Evolutionary conservation across 257 asterid species (phyloP).

Genomic region (Penstemon newberryi): DNA sequence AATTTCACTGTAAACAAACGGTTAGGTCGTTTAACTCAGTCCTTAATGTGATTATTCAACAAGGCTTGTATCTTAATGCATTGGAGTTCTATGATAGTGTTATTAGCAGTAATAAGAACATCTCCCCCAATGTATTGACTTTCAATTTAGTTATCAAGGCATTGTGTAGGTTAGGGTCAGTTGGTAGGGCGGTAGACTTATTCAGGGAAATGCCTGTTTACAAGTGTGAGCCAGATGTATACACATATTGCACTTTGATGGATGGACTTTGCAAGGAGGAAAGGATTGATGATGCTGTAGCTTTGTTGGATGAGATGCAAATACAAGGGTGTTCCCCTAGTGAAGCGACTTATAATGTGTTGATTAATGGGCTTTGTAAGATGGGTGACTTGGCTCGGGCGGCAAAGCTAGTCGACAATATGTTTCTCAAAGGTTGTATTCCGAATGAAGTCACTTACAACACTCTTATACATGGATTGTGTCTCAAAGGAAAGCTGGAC

Average conservation of each 20-base stretch:
- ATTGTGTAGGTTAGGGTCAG: constrained; percentile 56
- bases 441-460: constrained; percentile 91
- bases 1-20: constrained; percentile 69
- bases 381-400: constrained; percentile 83
- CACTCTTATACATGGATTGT: constrained; percentile 87
- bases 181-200: constrained; percentile 57
- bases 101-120: constrained; percentile 29
- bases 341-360: constrained; percentile 66
- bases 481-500: constrained; percentile 78
- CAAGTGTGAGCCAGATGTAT: constrained; percentile 64
- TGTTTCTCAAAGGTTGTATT: constrained; percentile 86
- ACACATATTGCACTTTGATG: constrained; percentile 90
- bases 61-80: constrained; percentile 54
- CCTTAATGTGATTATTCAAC: constrained; percentile 69
- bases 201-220: constrained; percentile 67
- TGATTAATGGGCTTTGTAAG: constrained; percentile 83
- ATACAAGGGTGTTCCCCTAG: constrained; percentile 74
- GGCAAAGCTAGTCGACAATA: constrained; percentile 72
- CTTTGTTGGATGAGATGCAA: constrained; percentile 95
- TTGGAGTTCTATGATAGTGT: constrained; percentile 66
- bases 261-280: constrained; percentile 88
- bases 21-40: constrained; percentile 87
- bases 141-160: constrained; percentile 81
- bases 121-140: constrained; percentile 67
- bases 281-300: constrained; percentile 81